Percentiles rank a stretch among this genome's conserved stretches.
Conservation (phyloP, 371 early-diverging fungal genomes). For the Mucor velutinosus region DNA sequence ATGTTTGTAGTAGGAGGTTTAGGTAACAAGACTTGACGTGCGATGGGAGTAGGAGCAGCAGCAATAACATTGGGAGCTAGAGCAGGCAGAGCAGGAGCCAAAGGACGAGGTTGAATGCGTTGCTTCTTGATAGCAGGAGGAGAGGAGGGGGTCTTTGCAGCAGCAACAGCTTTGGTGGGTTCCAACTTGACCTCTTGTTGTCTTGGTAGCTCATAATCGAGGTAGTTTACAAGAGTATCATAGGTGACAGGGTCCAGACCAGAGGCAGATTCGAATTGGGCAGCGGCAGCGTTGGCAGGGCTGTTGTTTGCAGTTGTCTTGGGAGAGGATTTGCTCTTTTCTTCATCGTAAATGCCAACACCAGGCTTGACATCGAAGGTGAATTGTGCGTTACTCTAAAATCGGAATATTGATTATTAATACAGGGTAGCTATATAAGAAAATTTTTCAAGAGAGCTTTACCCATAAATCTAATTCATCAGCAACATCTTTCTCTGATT, state of each 20-base stretch:
- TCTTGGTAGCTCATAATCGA: constrained; percentile 48
- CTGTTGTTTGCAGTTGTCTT: background rate
- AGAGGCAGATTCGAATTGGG: constrained; percentile 19
- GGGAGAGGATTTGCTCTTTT: constrained; percentile 21
- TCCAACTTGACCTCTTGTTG: constrained; percentile 33
- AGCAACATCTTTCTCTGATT: constrained; percentile 45
- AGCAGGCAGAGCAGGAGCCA: constrained; percentile 27
- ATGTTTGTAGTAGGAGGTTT: constrained; percentile 26
- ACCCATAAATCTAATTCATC: constrained; percentile 58
- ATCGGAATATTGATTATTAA: constrained; percentile 2
- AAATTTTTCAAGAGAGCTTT: constrained; percentile 11
- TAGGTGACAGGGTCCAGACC: constrained; percentile 39
- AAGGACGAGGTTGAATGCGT: constrained; percentile 28
- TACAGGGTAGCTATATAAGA: background rate
- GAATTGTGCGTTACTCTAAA: constrained; percentile 66
- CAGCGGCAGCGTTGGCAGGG: background rate
- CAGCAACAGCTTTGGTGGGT: background rate
- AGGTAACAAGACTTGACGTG: constrained; percentile 34
- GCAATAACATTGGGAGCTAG: background rate
- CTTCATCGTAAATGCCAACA: constrained; percentile 54
- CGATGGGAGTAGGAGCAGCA: background rate
- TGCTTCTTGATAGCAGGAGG: constrained; percentile 7
- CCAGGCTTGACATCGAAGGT: constrained; percentile 66
- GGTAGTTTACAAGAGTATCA: constrained; percentile 39
- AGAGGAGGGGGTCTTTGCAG: background rate